These are phyloP conservation scores for Deinandra increscens DNA, from an alignment of 129 eudicot species.

Conservation along the genomic window DNA sequence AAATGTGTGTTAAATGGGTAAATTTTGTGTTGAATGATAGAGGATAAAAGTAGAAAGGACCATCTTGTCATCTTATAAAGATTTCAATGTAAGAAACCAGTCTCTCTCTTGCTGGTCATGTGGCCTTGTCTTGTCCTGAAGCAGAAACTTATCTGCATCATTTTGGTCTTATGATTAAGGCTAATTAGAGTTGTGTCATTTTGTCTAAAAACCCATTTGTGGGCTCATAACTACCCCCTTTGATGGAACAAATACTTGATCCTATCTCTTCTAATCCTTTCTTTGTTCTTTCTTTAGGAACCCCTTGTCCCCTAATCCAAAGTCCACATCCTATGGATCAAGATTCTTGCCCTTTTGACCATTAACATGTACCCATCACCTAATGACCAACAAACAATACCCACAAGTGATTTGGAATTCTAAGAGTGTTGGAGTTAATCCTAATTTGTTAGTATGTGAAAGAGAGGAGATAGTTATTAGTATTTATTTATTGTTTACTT, in stretches of 20 bases:
- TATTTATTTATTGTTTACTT: too few species aligned
- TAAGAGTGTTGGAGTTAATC: too few species aligned
- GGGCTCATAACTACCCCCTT: constrained; percentile 38
- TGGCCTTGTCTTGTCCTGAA: constrained; percentile 59
- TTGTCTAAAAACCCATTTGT: constrained; percentile 31
- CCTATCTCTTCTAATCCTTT: constrained; percentile 14
- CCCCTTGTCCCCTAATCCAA: constrained; percentile 28
- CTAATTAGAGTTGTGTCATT: constrained; percentile 42
- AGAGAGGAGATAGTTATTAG: too few species aligned
- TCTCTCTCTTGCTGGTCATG: constrained; percentile 43
- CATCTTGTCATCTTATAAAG: constrained; percentile 33
- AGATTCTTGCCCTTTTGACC: neutral
- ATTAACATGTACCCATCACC: neutral
- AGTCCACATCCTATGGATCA: neutral
- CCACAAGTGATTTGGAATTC: neutral
- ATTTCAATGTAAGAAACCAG: constrained; percentile 7
- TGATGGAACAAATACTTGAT: constrained; percentile 18
- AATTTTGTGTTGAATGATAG: constrained; percentile 7
- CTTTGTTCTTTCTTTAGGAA: constrained; percentile 35
- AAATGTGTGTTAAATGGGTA: neutral
- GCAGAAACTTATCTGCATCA: constrained; percentile 51
- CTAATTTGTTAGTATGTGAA: too few species aligned
- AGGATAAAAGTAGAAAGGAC: constrained; percentile 19
- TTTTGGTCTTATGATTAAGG: constrained; percentile 42
- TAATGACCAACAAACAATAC: neutral